Percentiles rank a stretch among this genome's conserved stretches.
Conservation (phyloP, 106 monocot species). For the Dendrobium nobile region DNA sequence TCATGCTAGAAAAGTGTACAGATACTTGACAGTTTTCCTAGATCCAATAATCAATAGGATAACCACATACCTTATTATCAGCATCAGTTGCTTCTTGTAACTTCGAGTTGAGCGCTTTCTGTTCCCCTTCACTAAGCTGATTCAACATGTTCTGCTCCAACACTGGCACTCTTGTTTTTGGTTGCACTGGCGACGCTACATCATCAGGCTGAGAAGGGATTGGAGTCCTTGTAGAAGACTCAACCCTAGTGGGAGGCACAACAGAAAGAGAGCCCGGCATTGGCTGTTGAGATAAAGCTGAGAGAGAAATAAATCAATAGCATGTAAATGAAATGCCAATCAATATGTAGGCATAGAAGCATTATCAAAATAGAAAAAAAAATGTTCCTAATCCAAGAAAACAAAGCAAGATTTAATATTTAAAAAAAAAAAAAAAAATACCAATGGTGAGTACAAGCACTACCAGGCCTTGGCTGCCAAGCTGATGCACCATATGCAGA, state of each 20-base stretch:
- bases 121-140: slow-evolving; percentile 35
- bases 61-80: slow-evolving; percentile 40
- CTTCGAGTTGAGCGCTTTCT: slow-evolving; percentile 22
- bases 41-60: background rate
- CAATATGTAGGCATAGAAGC: background rate
- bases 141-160: slow-evolving; percentile 34
- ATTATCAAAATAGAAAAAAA: background rate
- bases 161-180: slow-evolving; percentile 25
- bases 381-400: background rate
- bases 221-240: slow-evolving; percentile 42
- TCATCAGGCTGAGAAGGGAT: slow-evolving; percentile 33
- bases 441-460: background rate
- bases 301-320: slow-evolving; percentile 3
- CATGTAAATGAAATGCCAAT: background rate
- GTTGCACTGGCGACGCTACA: slow-evolving; percentile 27
- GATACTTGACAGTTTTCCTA: background rate
- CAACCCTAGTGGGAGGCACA: slow-evolving; percentile 32
- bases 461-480: slow-evolving; percentile 74
- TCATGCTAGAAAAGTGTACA: background rate
- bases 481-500: slow-evolving; percentile 33
- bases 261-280: slow-evolving; percentile 32
- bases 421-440: slow-evolving; percentile 1
- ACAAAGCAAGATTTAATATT: slow-evolving; percentile 7
- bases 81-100: slow-evolving; percentile 34
- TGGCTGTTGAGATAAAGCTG: slow-evolving; percentile 50